These are phyloP conservation scores for Zygotorulaspora florentina DNA, from an alignment of 805 yeast species.

Conservation along the genomic window DNA sequence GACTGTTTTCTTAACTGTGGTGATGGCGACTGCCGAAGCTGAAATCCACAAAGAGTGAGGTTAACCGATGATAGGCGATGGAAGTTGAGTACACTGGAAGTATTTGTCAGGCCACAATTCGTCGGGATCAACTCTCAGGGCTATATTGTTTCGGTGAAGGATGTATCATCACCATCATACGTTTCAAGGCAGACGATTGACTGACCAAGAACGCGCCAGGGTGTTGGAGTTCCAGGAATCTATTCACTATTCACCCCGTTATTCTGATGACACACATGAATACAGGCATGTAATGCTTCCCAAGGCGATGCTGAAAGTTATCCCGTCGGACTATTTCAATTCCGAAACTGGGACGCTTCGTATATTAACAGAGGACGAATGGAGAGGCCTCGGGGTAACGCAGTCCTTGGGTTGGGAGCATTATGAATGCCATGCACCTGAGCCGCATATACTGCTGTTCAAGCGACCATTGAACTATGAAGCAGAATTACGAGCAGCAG, in stretches of 20 bases:
- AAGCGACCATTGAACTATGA: slow-evolving; percentile 63
- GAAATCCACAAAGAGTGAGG: too few species aligned
- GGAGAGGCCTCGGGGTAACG: slow-evolving; percentile 98
- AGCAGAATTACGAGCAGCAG: slow-evolving; percentile 35
- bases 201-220: slow-evolving; percentile 79
- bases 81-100: too few species aligned
- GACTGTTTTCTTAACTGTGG: too few species aligned
- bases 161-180: slow-evolving; percentile 35
- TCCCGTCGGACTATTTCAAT: slow-evolving; percentile 91
- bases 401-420: slow-evolving; percentile 98
- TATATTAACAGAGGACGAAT: slow-evolving; percentile 88
- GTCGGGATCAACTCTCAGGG: too few species aligned
- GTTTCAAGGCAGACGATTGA: slow-evolving; percentile 56
- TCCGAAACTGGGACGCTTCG: slow-evolving; percentile 91
- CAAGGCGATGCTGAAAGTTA: slow-evolving; percentile 87
- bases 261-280: slow-evolving; percentile 87
- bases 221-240: slow-evolving; percentile 88
- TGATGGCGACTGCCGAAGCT: too few species aligned
- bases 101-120: too few species aligned
- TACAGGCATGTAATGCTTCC: slow-evolving; percentile 97
- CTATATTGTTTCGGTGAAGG: not conserved
- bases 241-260: slow-evolving; percentile 89
- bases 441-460: slow-evolving; percentile 91
- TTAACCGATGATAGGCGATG: too few species aligned
- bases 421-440: slow-evolving; percentile 97